Evolutionary conservation across 352 stramenopile species (phyloP), one percentile per base, ranked within the genome.

Genomic region (Thraustochytrium striatum): DNA sequence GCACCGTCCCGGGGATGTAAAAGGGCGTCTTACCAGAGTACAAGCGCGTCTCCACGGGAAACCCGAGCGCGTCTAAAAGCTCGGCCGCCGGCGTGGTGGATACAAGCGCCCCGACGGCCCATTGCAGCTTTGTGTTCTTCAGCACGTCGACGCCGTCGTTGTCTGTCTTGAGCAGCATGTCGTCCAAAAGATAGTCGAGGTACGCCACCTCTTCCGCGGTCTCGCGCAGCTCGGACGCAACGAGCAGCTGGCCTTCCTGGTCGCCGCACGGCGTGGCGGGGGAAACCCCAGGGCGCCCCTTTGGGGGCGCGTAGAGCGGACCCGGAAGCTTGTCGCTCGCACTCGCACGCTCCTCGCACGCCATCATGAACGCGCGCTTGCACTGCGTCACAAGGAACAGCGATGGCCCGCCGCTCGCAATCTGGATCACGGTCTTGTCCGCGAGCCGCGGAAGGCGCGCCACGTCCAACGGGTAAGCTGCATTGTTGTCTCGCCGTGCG

Each of bases 141-240:
- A 39, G 68, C 35, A 33, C n/a, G 5, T 0, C 30, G 19, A 32
- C 35, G 16, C 65, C 65, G 25, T 72, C 36, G 11, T 75, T 38
- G 30, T 75, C 65, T 7, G 50, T 32, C 1, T 19, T 28, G 7
- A 75, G 32, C 28, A 75, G 52, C 65, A 75, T 75, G 16, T 75
- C 65, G 30, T 75, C 65, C 16, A 75, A n/a, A 7, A 75, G 43
- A 21, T 61, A 3, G 50, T 75, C 65, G 2, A 75, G 36, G 21
- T 58, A 39, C 16, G 28, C 36, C 16, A n/a, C 65, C 5, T 75
- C 65, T 25, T 75, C 44, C 3, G 52, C 65, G 36, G 65, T 30
- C 5, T 75, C 65, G 11, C 19, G 19, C 9, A 75, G 9, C 1
- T 32, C 41, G 38, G 68, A 3, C 32, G 35, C 32, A 3, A 30